phyloP scores from a whole-genome alignment of 805 yeast species.

The Spathaspora boniae region DNA sequence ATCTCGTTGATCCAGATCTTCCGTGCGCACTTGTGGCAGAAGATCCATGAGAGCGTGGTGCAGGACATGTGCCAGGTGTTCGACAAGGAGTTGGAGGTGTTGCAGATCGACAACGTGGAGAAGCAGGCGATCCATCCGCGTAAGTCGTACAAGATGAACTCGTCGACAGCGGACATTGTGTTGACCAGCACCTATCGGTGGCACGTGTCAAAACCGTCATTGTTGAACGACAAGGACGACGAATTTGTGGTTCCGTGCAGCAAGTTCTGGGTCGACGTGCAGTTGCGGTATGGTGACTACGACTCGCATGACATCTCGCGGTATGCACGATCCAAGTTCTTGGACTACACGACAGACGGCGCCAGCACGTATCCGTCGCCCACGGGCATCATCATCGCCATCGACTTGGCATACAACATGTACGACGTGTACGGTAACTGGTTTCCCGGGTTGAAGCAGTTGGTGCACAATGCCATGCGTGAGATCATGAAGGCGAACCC shows the following conservation, averaged over 20 bases:
- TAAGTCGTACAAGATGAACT: slow-evolving; percentile 94
- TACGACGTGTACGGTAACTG: slow-evolving; percentile 96
- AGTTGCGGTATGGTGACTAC: slow-evolving; percentile 92
- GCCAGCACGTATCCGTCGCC: slow-evolving; percentile 86
- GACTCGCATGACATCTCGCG: slow-evolving; percentile 96
- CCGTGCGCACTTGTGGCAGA: slow-evolving; percentile 98
- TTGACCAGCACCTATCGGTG: slow-evolving; percentile 73
- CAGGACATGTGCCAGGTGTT: slow-evolving; percentile 90
- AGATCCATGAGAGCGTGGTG: slow-evolving; percentile 93
- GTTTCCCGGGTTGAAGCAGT: slow-evolving; percentile 91
- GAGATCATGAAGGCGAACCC: slow-evolving; percentile 95
- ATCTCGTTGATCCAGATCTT: slow-evolving; percentile 94
- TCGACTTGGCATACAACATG: slow-evolving; percentile 93
- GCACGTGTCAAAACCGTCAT: slow-evolving; percentile 80
- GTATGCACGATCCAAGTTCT: slow-evolving; percentile 85
- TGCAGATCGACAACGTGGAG: slow-evolving; percentile 81
- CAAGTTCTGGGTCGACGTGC: slow-evolving; percentile 94
- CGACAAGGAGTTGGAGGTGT: slow-evolving; percentile 78
- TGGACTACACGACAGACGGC: slow-evolving; percentile 89
- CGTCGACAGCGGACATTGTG: slow-evolving; percentile 90
- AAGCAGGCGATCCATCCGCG: slow-evolving; percentile 95
- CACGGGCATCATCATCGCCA: slow-evolving; percentile 85
- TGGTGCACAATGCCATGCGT: slow-evolving; percentile 87
- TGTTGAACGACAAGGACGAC: slow-evolving; percentile 65
- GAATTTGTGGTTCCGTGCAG: slow-evolving; percentile 55